Percentiles rank a stretch among this genome's conserved stretches.
Evolutionary conservation across 192 early-diverging fungal species (phyloP).

Genomic region (Anaeromyces robustus): DNA sequence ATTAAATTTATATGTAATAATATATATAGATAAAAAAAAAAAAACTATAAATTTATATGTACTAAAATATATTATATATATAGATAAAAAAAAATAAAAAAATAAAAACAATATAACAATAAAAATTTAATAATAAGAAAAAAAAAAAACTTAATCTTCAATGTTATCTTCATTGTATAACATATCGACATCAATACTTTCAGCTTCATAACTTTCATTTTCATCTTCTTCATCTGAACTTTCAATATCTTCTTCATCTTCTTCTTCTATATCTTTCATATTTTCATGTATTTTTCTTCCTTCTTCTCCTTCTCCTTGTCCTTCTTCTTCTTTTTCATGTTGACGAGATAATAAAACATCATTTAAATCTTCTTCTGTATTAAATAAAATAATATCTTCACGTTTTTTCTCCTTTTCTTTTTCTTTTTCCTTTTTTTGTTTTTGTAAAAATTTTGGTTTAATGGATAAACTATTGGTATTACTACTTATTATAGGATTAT

Average conservation of each 20-base stretch:
- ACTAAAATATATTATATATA: too few species aligned
- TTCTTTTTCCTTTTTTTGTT: constrained; percentile 1
- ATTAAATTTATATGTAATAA: too few species aligned
- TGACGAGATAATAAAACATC: not conserved
- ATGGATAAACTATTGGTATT: too few species aligned
- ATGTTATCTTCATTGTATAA: too few species aligned
- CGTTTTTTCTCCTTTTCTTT: constrained; percentile 3
- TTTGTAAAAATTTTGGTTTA: not conserved
- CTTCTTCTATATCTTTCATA: too few species aligned
- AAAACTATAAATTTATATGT: too few species aligned
- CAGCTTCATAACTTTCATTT: constrained; percentile 4
- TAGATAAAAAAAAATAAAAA: too few species aligned
- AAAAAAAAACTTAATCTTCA: too few species aligned
- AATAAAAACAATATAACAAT: too few species aligned
- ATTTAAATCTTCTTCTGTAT: constrained; percentile 6
- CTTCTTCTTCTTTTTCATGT: constrained; percentile 6
- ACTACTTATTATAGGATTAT: not conserved
- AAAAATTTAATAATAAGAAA: too few species aligned
- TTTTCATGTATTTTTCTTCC: too few species aligned
- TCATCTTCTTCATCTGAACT: constrained; percentile 4
- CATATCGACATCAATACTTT: constrained; percentile 1
- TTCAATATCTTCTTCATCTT: constrained; percentile 18
- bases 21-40: too few species aligned
- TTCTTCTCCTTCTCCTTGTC: constrained; percentile 19
- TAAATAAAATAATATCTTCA: not conserved